Evolutionary conservation across 495 filamentous ascomycete genomes (phyloP), one percentile per base, ranked within the genome.

Genomic region (Mycothermus thermophilus): DNA sequence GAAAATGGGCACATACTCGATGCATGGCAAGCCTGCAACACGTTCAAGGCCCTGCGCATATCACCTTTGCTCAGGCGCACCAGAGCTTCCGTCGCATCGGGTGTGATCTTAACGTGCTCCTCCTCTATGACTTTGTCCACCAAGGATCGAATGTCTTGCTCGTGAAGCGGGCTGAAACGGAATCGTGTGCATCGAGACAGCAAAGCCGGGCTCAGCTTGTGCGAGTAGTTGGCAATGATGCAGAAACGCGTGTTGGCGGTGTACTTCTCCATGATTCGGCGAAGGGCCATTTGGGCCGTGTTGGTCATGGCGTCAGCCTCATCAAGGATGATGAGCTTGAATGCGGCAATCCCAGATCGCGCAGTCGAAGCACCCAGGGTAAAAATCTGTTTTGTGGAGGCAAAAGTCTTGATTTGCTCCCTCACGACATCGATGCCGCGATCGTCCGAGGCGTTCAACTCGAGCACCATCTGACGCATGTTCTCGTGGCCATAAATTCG

Each of bases 381-480:
- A 45, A 69, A 71, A 30, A 71, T 82, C 38, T 80, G 76, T 41
- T 66, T 65, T 44, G 63, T 71, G 48, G 81, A 92, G 18, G 84
- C 86, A 59, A 96, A 99, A 1, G 92, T 99, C 65, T 95, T 96
- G 66, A 99, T 96, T 57, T 96, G 92, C 58, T 99, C 92, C 39
- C 88, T 74, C 28, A 99, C 90, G 4, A 99, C 90, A 42, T 99
- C 92, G 59, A 99, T 99, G 48, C 90, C 90, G 62, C 90, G 71
- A 51, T 97, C 90, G 50, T 97, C 90, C 41, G 82, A 92, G 22
- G 90, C 90, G 57, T 97, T 97, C 37, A 97, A 71, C 53, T 97
- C 90, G 5, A 97, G 69, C 30, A 97, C 92, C 83, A 96, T 95
- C 54, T 97, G 90, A 16, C 87, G 75, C 77, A 96, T 79, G 55